Evolutionary conservation across 495 filamentous ascomycete species (phyloP), one percentile per base, ranked within the genome.

Genomic region (Trichoderma orchidacearum): DNA sequence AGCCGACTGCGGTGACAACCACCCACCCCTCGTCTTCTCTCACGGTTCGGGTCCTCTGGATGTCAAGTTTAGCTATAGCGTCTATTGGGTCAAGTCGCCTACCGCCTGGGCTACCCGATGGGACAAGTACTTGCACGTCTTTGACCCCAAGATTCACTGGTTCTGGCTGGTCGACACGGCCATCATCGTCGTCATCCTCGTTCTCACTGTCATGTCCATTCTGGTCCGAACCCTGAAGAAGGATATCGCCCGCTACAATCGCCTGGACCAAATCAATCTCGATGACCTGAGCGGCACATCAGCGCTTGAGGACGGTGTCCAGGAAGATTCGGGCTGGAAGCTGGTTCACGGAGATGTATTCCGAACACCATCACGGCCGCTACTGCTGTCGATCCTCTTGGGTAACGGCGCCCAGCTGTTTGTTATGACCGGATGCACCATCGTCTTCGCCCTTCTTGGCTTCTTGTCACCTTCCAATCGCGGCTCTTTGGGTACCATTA

Each of bases 301-400:
- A 29, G 81, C 80, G 8, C 70, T 90, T 9, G 92, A 98, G 58
- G 93, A 97, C 63, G 91, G 90, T 13, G 87, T 97, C 1, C 90
- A 96, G 65, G 93, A 98, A 67, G 93, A 98, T 68, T 95, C 90
- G 5, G 93, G 93, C 34, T 98, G 93, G 93, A 98, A 98, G 72
- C 74, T 98, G 45, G 91, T 98, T 0, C 93, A 98, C 63, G 93
- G 93, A 45, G 93, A 98, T 70, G 92, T 98, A 36, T 98, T 98
- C 77, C 83, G 93, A 38, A 82, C 88, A 11, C 93, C 93, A 5
- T 79, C 81, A 56, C 82, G 87, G 55, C 86, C 90, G 1, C 76
- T 98, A 41, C 73, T 96, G 6, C 78, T 98, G 21, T 88, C 89
- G 65, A 75, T 98, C 13, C 78, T 98, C 63, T 78, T 96, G 51